Base-by-base conservation (phyloP, 495 filamentous ascomycete species). In the Lasiosphaeris hirsuta region DNA sequence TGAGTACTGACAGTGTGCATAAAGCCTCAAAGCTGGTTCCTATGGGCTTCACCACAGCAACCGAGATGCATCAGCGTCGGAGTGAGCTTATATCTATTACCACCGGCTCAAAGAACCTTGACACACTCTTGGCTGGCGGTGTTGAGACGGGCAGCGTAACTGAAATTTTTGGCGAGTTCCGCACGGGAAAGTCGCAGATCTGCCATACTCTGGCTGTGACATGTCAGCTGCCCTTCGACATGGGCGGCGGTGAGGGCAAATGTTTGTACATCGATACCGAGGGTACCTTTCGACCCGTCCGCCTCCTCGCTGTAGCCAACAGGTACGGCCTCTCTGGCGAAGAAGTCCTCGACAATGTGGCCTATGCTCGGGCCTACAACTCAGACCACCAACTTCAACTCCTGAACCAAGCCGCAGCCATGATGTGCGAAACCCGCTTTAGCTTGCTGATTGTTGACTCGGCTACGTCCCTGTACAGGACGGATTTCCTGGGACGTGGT, bases 371-470 rank as follows among this genome's bases (percentile, higher is more conserved):
- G 39, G 94, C 94, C 3, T 98, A 98, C 75, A 98, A 98, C 72
- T 97, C 92, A 2, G 94, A 98, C 58, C 94, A 98, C 70, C 94
- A 98, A 69, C 81, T 97, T 15, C 89, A 95, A 69, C 81, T 98
- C 5, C 83, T 98, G 50, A 96, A 90, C 69, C 92, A 97, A 69
- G 94, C 94, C 13, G 89, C 95, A 7, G 81, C 89, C 48, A 98
- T 98, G 94, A 98, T 98, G 94, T 96, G 92, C 56, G 95, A 97
- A 72, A 97, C 94, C 2, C 87, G 94, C 4, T 98, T 98, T 76
- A 96, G 92, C 14, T 81, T 98, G 4, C 82, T 98, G 38, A 84
- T 98, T 44, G 95, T 98, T 56, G 94, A 98, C 75, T 92, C 88
- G 34, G 94, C 94, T 14, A 98, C 93, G 0, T 88, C 93, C 1